A percentile compares a stretch with the other conserved stretches of the same genome.
Evolutionary conservation across 148 eudicot species (phyloP).

Genomic region (Rheum nobile): DNA sequence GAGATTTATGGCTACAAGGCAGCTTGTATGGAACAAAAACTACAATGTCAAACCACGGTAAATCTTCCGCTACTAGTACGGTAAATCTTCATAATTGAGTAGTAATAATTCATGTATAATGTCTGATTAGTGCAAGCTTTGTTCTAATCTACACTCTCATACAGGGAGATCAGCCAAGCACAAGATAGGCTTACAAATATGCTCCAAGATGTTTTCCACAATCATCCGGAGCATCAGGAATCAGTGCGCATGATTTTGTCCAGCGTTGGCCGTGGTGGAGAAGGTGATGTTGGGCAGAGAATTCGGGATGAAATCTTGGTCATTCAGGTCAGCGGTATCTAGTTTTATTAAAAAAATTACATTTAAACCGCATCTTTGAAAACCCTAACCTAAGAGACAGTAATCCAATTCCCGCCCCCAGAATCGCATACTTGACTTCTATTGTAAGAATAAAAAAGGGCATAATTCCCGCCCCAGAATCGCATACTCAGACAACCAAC

Average conservation of each 20-base stretch:
- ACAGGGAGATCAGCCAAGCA: constrained; percentile 95
- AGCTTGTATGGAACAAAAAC: constrained; percentile 94
- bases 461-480: too few species aligned
- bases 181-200: constrained; percentile 88
- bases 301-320: constrained; percentile 95
- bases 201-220: constrained; percentile 59
- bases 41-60: constrained; percentile 99
- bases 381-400: too few species aligned
- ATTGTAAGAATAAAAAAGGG: too few species aligned
- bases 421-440: too few species aligned
- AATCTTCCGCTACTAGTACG: too few species aligned
- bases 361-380: too few species aligned
- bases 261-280: constrained; percentile 96
- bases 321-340: constrained; percentile 43
- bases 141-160: neutral
- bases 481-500: neutral
- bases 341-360: neutral
- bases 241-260: constrained; percentile 76
- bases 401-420: too few species aligned
- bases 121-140: neutral
- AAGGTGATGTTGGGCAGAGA: constrained; percentile 98
- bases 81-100: neutral
- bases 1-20: constrained; percentile 98
- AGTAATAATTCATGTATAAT: neutral
- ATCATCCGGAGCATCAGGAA: constrained; percentile 59